Conservation (phyloP, 2,329 filamentous ascomycete species). For the Ophiocordyceps polyrhachis-furcata region DNA sequence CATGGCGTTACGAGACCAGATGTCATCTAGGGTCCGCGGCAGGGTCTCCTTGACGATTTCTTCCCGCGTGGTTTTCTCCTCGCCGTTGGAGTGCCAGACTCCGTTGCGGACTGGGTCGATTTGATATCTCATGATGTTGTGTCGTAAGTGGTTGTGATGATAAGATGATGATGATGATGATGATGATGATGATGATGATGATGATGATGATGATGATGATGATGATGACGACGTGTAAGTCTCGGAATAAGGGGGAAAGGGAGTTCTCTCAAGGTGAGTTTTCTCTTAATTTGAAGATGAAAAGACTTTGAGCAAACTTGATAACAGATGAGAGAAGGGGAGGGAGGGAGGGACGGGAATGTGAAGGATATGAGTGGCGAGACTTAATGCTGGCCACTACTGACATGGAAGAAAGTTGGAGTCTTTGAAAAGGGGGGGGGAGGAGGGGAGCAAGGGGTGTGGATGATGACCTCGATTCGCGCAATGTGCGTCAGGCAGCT, state of each 20-base stretch:
- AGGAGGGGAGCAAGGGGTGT: background rate
- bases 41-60: slow-evolving; percentile 1
- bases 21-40: background rate
- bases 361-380: no score
- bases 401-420: no score
- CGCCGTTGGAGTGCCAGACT: background rate
- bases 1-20: slow-evolving; percentile 4
- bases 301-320: background rate
- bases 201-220: background rate
- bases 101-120: background rate
- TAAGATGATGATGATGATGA: background rate
- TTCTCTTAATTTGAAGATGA: background rate
- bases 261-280: background rate
- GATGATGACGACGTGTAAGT: background rate
- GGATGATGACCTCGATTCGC: background rate
- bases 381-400: no score
- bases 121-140: slow-evolving; percentile 2
- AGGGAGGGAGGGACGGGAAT: no score
- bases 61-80: background rate
- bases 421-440: background rate
- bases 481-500: background rate
- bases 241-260: background rate
- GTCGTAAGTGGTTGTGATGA: background rate
- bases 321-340: background rate
- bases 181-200: background rate